Evolutionary conservation across 2,329 filamentous ascomycete species (phyloP).

Genomic region (Exophiala dermatitidis): DNA sequence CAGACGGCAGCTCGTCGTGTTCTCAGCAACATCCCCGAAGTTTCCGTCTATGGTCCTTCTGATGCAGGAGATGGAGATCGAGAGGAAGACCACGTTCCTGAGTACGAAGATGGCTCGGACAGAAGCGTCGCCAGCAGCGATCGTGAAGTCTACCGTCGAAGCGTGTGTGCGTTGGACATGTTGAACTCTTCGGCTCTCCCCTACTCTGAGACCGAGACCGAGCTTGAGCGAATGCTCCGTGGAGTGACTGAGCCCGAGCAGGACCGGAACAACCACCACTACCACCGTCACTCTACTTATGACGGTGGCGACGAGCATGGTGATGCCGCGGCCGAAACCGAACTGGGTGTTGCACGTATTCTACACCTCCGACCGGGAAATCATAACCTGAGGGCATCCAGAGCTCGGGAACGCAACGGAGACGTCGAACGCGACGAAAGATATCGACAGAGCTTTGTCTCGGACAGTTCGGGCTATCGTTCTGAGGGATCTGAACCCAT

Average conservation of each 20-base stretch:
- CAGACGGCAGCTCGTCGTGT: conserved; percentile 16
- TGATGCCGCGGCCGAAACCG: background rate
- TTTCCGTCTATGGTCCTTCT: conserved; percentile 3
- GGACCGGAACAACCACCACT: background rate
- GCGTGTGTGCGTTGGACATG: conserved; percentile 19
- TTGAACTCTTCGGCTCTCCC: conserved; percentile 14
- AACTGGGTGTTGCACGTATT: conserved; percentile 8
- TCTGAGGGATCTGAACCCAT: conserved; percentile 19
- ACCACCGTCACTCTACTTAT: background rate
- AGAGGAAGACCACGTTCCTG: background rate
- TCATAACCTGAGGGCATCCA: conserved; percentile 9
- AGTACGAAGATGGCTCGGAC: conserved; percentile 9
- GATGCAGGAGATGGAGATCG: background rate
- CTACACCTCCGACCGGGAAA: conserved; percentile 13
- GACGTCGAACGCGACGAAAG: conserved; percentile 2
- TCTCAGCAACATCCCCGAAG: conserved; percentile 21
- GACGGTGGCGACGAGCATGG: background rate
- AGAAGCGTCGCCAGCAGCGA: conserved; percentile 21
- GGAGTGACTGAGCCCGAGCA: background rate
- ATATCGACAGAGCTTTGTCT: conserved; percentile 14
- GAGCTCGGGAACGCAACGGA: background rate
- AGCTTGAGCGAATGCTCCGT: conserved; percentile 9
- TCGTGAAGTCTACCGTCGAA: conserved; percentile 20
- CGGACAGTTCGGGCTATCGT: conserved; percentile 16
- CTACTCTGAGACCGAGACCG: conserved; percentile 11